Base-by-base conservation (phyloP, 2,329 filamentous ascomycete species). In the Orbilia ellipsospora region DNA sequence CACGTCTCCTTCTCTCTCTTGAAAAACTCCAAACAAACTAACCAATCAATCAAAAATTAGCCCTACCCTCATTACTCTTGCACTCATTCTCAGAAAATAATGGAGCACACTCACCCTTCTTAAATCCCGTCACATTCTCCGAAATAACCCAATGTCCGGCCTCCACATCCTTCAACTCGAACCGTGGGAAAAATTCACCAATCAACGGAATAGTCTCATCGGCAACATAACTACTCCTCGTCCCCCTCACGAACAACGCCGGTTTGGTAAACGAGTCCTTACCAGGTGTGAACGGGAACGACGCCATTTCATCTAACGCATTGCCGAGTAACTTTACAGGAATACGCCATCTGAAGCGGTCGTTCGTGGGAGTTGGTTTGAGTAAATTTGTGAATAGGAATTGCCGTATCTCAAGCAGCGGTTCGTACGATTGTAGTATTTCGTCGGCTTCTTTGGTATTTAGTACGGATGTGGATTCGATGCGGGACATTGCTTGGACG, bases 371-470 rank as follows among this genome's bases (percentile, higher is more conserved):
- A 0, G 79, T 63, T 0, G 86, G 84, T 4, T 89, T 88, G 78
- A 90, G 83, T 45, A 98, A 85, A 81, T 98, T 99, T 10, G 92
- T 92, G 0, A 99, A 87, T 15, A 99, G 87, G 82, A 98, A 99
- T 81, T 97, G 94, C 1, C 95, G 90, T 78, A 99, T 90, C 0
- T 89, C 85, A 3, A 96, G 82, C 13, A 90, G 88, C 85, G 89
- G 44, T 81, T 96, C 94, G 81, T 91, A 94, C 1, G 89, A 85
- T 63, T 88, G 83, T 20, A 98, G 84, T 56, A 97, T 93, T 73
- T 86, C 85, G 82, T 97, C 92, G 0, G 94, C 94, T 57, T 96
- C 91, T 15, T 87, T 87, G 79, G 92, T 90, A 78, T 87, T 90
- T 13, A 86, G 89, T 16, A 93, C 85, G 8, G 85, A 84, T 0